A percentile compares a stretch with the other conserved stretches of the same genome.
phyloP scores from a whole-genome alignment of 257 asterid genomes.

The Solanum bulbocastanum region DNA sequence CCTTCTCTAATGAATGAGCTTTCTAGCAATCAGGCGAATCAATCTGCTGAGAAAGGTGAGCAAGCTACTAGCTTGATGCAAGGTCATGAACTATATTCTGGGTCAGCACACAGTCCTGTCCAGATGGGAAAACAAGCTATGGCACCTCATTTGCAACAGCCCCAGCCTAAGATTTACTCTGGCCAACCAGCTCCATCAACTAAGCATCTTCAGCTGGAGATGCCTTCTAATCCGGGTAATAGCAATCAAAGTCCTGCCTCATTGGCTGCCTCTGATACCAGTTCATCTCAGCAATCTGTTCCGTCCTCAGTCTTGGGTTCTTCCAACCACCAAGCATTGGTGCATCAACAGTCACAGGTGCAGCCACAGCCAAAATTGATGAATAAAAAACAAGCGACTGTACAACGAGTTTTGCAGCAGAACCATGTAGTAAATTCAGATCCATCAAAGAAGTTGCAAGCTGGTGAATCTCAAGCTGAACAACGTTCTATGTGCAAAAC shows the following conservation, averaged over 20 bases:
- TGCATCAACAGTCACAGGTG: conserved; percentile 10
- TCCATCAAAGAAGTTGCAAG: conserved; percentile 30
- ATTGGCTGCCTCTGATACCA: conserved; percentile 32
- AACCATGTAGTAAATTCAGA: conserved; percentile 38
- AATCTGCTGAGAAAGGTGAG: conserved; percentile 39
- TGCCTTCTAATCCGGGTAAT: conserved; percentile 36
- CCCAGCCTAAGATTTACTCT: conserved; percentile 49
- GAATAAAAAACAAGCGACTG: conserved; percentile 39
- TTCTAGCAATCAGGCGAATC: conserved; percentile 39
- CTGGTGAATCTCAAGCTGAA: conserved; percentile 35
- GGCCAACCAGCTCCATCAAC: conserved; percentile 36
- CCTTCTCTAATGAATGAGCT: conserved; percentile 45
- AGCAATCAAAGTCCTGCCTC: conserved; percentile 37
- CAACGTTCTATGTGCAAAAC: conserved; percentile 34
- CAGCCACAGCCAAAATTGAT: conserved; percentile 41
- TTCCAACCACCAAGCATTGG: conserved; percentile 27
- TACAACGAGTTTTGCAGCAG: conserved; percentile 34
- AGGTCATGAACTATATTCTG: conserved; percentile 38
- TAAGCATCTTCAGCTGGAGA: conserved; percentile 32
- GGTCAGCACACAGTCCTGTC: conserved; percentile 27
- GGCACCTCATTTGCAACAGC: conserved; percentile 37
- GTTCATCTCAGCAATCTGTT: conserved; percentile 37
- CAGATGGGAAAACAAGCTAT: conserved; percentile 34
- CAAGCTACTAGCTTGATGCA: conserved; percentile 32
- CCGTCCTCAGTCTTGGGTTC: conserved; percentile 29